A percentile compares a stretch with the other conserved stretches of the same genome.
phyloP scores from a whole-genome alignment of 495 filamentous ascomycete genomes.

The Penicillium atrosanguineum region DNA sequence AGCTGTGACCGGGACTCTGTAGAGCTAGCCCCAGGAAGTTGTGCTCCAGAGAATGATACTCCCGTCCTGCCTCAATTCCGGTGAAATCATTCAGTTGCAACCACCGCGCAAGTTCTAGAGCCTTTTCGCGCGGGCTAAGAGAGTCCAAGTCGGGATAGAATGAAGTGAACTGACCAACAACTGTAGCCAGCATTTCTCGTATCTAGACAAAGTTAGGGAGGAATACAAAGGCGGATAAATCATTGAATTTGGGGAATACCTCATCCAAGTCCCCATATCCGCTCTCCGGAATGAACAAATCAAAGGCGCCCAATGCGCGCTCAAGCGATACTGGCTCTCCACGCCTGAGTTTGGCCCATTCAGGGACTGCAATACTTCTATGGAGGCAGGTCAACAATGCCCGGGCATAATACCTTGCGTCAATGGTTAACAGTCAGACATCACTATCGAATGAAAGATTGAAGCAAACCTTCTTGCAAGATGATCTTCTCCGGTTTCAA shows the following conservation, averaged over 20 bases:
- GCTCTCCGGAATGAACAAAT: slow-evolving; percentile 78
- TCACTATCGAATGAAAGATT: neutral
- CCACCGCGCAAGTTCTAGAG: slow-evolving; percentile 63
- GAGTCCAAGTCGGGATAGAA: slow-evolving; percentile 49
- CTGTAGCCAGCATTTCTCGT: slow-evolving; percentile 55
- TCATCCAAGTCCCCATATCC: slow-evolving; percentile 70
- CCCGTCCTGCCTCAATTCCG: slow-evolving; percentile 59
- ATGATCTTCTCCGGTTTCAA: slow-evolving; percentile 66
- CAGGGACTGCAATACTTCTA: slow-evolving; percentile 69
- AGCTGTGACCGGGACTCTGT: slow-evolving; percentile 59
- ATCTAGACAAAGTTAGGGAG: slow-evolving; percentile 45
- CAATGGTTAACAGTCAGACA: slow-evolving; percentile 12
- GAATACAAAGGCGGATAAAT: neutral
- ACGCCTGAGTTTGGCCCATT: slow-evolving; percentile 62
- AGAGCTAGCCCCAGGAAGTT: slow-evolving; percentile 76
- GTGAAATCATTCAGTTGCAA: slow-evolving; percentile 63
- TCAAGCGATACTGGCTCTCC: slow-evolving; percentile 62
- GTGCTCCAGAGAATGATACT: slow-evolving; percentile 78
- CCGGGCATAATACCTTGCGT: slow-evolving; percentile 66
- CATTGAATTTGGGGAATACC: slow-evolving; percentile 37
- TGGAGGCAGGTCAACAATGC: slow-evolving; percentile 76
- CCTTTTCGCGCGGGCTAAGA: slow-evolving; percentile 60
- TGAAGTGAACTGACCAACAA: slow-evolving; percentile 52
- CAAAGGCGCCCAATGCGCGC: slow-evolving; percentile 73
- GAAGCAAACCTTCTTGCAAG: slow-evolving; percentile 70